phyloP scores from a whole-genome alignment of 768 basidiomycete genomes.

The Pseudohyphozyma bogoriensis region DNA sequence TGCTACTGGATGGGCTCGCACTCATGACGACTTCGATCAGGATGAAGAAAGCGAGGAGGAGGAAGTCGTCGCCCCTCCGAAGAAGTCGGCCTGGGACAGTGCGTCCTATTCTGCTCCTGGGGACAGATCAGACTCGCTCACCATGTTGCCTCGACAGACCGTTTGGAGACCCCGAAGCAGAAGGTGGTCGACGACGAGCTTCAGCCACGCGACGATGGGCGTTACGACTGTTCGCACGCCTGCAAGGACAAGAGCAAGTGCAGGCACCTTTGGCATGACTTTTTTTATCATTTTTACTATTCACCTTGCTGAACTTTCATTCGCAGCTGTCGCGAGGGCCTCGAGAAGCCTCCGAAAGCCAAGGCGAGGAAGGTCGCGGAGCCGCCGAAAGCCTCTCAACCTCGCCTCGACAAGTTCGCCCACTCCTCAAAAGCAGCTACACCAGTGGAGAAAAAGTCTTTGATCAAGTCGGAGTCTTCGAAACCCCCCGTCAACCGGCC shows the following conservation, averaged over 20 bases:
- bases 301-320: neutral
- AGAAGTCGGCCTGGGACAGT: neutral
- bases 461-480: neutral
- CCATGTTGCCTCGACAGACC: neutral
- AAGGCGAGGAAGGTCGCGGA: neutral
- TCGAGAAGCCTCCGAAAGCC: constrained; percentile 14
- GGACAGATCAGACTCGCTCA: neutral
- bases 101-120: neutral
- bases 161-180: neutral
- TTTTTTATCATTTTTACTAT: neutral
- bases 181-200: neutral
- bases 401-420: neutral
- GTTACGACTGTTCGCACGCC: neutral
- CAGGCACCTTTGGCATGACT: neutral
- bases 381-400: neutral
- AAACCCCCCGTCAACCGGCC: neutral
- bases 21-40: neutral
- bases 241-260: neutral
- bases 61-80: neutral
- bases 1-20: too few species aligned
- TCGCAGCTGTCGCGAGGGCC: constrained; percentile 22
- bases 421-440: neutral
- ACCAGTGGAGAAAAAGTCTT: neutral
- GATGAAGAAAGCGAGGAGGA: neutral
- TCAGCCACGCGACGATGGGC: neutral